Base-by-base conservation (phyloP, 495 filamentous ascomycete genomes). In the Neurospora sp. region DNA sequence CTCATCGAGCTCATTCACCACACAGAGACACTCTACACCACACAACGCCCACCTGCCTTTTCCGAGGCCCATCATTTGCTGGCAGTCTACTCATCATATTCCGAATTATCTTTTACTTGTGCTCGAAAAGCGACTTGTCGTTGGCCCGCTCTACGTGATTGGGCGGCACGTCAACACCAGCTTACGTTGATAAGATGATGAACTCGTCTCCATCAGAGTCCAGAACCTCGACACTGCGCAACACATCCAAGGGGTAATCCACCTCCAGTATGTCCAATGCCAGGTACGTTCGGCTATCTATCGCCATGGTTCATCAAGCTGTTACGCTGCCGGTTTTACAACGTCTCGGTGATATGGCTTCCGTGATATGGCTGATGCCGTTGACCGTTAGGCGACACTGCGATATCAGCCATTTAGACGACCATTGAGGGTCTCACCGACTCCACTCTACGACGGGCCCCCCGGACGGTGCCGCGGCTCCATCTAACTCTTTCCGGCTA, bases 401-500 rank as follows among this genome's bases (percentile, higher is more conserved):
- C 46, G 20, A 31, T 23, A 54, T 54, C 11, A 59, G n/a, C 20
- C 20, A 59, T 31, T 12, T 14, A 37, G 10, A 37, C 54, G 1
- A 37, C 27, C 54, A 66, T 35, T 35, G 54, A 66, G 54, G 14
- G 39, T 72, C 72, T 78, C 72, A 77, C 77, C 75, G 78, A 77
- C 78, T 76, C 78, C 78, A 79, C 78, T 46, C 39, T 54, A 37
- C 69, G 18, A 20, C 48, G 71, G 46, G 46, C 14, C 66, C 76
- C 74, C 27, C 75, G 76, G 54, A 35, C 27, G 48, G 75, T 69
- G 66, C 70, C 23, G 23, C 48, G 71, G 48, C 54, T 16, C 66
- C 69, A 74, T 78, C 73, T 75, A 72, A 72, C 76, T 76, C 76
- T 77, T 75, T 76, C 72, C 77, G 71, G 71, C 72, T 48, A 71